Base-by-base conservation (phyloP, 352 stramenopile species). In the Phytophthora podocarpi region DNA sequence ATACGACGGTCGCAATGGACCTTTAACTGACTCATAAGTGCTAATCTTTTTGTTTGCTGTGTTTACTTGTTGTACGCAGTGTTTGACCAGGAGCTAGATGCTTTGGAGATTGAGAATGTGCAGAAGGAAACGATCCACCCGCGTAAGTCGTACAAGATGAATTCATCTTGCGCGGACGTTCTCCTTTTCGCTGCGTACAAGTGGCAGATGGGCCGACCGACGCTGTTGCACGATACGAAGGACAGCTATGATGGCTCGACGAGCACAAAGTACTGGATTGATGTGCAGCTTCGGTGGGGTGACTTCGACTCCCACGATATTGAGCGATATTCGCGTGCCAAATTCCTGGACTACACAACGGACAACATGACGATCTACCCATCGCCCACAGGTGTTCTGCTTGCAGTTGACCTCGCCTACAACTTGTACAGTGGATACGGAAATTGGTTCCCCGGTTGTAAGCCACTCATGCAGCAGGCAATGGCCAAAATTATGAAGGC, bases 401-500 rank as follows among this genome's bases (percentile, higher is more conserved):
- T 99, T 39, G 91, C 96, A 0, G 88, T 99, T 40, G 98, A 99
- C 75, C 81, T 99, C 28, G 98, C 97, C 21, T 99, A 99, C 85
- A 99, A 99, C 59, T 71, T 99, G 46, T 99, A 99, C 86, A 98
- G 91, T 63, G 98, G 97, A 11, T 99, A 99, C 71, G 98, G 98
- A 32, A 99, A 99, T 72, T 99, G 98, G 86, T 99, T 99, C 80
- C 97, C 97, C 28, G 97, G 98, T 26, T 97, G 93, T 56, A 99
- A 99, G 74, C 97, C 97, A 6, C 80, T 99, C 8, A 90, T 99
- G 74, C 98, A 99, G 72, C 98, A 99, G 87, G 98, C 97, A 7
- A 99, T 99, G 97, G 97, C 98, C 30, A 99, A 99, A 84, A 99
- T 99, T 70, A 99, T 99, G 85, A 99, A 99, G 82, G 97, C 97